Base-by-base conservation (phyloP, 2,329 filamentous ascomycete species). In the Chrysoporthe cubensis region DNA sequence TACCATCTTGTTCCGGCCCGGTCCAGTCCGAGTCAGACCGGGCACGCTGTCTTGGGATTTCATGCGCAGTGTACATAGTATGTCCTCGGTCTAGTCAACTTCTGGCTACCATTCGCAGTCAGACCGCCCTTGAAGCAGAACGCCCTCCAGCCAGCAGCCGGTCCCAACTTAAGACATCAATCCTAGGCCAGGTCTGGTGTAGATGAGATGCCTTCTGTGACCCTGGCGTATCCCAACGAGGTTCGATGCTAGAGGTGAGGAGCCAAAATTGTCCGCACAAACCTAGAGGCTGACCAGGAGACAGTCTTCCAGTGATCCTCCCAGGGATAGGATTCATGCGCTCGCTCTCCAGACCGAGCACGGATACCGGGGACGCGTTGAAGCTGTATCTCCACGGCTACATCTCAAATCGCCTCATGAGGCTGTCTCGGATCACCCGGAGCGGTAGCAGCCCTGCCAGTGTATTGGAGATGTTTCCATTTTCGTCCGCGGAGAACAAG, bases 261-360 rank as follows among this genome's bases (percentile, higher is more conserved):
- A 48, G 34, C 11, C n/a, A 21, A 32, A 44, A 54, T 16, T 42
- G 43, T 64, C 46, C 42, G 64, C 43, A 26, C 2, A 26, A 4
- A 14, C 43, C 43, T 26, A 61, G 50, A 21, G 42, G 71, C n/a
- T 2, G 56, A 67, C 68, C 60, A 14, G 37, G 26, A 66, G 32
- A 32, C 62, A 93, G 90, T 62, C 89, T 90, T 75, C 92, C 92
- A 3, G 86, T 88, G 64, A 89, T 90, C 66, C 84, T 97, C 1
- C 93, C 93, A 70, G 95, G 96, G 92, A 92, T 96, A 73, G 92
- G 92, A 60, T 88, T 92, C 73, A 91, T 96, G 85, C 91, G 88
- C 14, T 91, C 88, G 32, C 95, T 90, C 75, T 83, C 83, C 9
- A 80, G 82, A 0, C 90, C 90, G 4, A 89, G 85, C 65, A 83